Evolutionary conservation across 768 basidiomycete genomes (phyloP).

Genomic region (Heimioporus sp.): DNA sequence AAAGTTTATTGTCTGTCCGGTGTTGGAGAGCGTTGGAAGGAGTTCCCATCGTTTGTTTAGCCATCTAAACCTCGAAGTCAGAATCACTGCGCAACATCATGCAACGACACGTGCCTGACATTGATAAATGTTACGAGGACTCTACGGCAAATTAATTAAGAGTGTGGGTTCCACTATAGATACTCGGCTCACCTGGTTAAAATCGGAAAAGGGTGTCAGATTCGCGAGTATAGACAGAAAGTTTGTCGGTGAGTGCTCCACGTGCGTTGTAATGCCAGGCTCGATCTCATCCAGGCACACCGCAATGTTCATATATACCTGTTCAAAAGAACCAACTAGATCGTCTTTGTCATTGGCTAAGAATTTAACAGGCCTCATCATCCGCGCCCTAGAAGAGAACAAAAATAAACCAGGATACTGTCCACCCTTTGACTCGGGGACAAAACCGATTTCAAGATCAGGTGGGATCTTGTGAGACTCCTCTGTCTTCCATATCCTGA

Average conservation of each 20-base stretch:
- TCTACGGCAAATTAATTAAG: slow-evolving; percentile 38
- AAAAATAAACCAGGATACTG: slow-evolving; percentile 96
- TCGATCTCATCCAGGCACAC: slow-evolving; percentile 85
- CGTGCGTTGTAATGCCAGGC: slow-evolving; percentile 75
- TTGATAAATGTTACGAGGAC: slow-evolving; percentile 89
- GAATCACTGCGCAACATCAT: not conserved
- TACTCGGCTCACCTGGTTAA: slow-evolving; percentile 77
- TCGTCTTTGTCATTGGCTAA: slow-evolving; percentile 83
- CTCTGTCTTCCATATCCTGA: slow-evolving; percentile 96
- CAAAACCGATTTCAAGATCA: slow-evolving; percentile 92
- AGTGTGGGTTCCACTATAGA: not conserved
- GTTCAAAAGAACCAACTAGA: slow-evolving; percentile 94
- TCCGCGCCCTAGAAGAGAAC: slow-evolving; percentile 81
- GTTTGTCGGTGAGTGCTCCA: slow-evolving; percentile 92
- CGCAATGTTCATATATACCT: slow-evolving; percentile 99
- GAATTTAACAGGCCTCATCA: slow-evolving; percentile 98
- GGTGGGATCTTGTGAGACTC: slow-evolving; percentile 76
- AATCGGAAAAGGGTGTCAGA: slow-evolving; percentile 98
- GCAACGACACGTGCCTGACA: slow-evolving; percentile 62
- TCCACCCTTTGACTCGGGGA: slow-evolving; percentile 86
- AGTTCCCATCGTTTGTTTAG: slow-evolving; percentile 99
- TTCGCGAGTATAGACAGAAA: slow-evolving; percentile 97
- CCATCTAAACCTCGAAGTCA: slow-evolving; percentile 67
- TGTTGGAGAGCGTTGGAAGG: slow-evolving; percentile 89
- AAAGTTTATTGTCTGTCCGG: slow-evolving; percentile 97